Evolutionary conservation across 495 filamentous ascomycete species (phyloP).

Genomic region (Daldinia decipiens): DNA sequence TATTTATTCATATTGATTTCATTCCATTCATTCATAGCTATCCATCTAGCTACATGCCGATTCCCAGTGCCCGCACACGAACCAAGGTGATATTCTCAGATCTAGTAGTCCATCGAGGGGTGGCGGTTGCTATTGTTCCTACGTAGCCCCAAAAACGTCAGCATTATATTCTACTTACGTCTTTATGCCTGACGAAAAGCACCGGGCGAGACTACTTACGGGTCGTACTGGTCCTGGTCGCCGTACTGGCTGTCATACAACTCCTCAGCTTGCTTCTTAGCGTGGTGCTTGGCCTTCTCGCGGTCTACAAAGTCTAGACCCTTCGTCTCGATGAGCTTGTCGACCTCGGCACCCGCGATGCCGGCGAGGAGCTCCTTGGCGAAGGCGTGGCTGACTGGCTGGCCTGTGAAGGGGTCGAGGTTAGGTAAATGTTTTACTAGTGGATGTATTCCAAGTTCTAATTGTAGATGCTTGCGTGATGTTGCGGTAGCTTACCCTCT

Average conservation of each 20-base stretch:
- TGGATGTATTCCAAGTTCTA: background rate
- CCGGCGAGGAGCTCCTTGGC: slow-evolving; percentile 82
- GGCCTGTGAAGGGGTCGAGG: slow-evolving; percentile 58
- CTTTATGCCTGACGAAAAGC: background rate
- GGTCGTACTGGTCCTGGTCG: slow-evolving; percentile 58
- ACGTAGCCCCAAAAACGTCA: background rate
- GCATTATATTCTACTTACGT: background rate
- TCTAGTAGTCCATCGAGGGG: slow-evolving; percentile 42
- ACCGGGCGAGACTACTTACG: slow-evolving; percentile 48
- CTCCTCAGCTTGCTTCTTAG: slow-evolving; percentile 69
- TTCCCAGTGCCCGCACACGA: background rate
- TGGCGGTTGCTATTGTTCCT: slow-evolving; percentile 33
- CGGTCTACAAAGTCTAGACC: slow-evolving; percentile 75
- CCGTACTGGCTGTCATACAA: slow-evolving; percentile 72
- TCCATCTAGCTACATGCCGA: slow-evolving; percentile 1
- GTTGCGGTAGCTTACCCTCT: slow-evolving; percentile 62
- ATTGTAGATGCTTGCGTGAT: background rate
- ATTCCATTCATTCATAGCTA: slow-evolving; percentile 17
- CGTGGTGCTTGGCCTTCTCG: slow-evolving; percentile 72
- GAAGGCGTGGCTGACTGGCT: slow-evolving; percentile 73
- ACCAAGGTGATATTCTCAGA: background rate
- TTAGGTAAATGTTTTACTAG: background rate
- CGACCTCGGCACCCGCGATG: slow-evolving; percentile 76
- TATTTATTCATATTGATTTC: slow-evolving; percentile 14
- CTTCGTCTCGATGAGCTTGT: slow-evolving; percentile 83